Evolutionary conservation across 495 filamentous ascomycete genomes (phyloP), one percentile per base, ranked within the genome.

Genomic region (Recurvomyces mirabilis): DNA sequence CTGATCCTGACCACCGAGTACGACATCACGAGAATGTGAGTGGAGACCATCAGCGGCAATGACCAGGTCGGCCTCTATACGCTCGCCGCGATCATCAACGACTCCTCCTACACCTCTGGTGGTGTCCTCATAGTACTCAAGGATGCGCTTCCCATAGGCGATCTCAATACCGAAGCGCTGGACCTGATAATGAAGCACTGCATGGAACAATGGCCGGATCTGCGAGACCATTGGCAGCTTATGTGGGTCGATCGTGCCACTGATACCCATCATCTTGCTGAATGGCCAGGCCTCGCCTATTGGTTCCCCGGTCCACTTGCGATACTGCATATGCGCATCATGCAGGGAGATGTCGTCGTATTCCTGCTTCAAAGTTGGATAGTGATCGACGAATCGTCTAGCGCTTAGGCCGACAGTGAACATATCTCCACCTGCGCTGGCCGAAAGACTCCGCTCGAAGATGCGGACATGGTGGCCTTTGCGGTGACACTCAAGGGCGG

Each of bases 381-480:
- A 78, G 38, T 76, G 67, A 36, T 64, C 61, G 43, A 79, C 64
- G 46, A 72, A 67, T 14, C 59, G 58, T 18, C 69, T 68, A 0
- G 68, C 71, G 32, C 49, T 60, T 7, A 58, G 41, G 10, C 61
- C 58, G 22, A 79, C 74, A 32, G 69, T 70, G 55, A 72, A 70
- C 55, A 70, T 68, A 54, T 77, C 72, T 14, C 75, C 39, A 14
- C 24, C 41, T 1, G 47, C 41, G 33, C 52, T 68, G 26, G 41
- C 41, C 22, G 29, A 20, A 9, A 6, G n/a, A 5, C 28, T 20
- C 9, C 67, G 63, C 55, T 79, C 75, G 10, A 79, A 49, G 24
- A 79, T 58, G 26, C 60, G 57, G 23, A 79, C 79, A 29, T 64
- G 70, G 46, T 82, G 77, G 4, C 77, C 78, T 57, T 82, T 77